These are phyloP conservation scores for Endoconidiophora polonica DNA, from an alignment of 2,329 filamentous ascomycete genomes.

Conservation along the genomic window DNA sequence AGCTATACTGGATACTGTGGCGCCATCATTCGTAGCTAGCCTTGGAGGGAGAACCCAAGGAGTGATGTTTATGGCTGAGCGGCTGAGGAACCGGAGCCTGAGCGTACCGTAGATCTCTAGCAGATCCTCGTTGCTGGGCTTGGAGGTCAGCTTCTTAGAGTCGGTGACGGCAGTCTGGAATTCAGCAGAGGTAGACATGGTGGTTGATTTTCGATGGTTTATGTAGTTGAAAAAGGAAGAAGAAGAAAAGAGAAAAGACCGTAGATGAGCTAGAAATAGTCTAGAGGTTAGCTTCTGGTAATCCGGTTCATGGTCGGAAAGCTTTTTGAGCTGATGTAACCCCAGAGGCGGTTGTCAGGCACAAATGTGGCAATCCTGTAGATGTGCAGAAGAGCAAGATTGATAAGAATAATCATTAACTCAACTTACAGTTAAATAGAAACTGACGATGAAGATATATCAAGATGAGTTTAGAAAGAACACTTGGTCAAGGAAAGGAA, in stretches of 20 bases:
- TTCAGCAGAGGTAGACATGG: constrained; percentile 27
- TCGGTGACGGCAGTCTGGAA: constrained; percentile 43
- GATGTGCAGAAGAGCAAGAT: neutral
- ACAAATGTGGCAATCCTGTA: too few relatives aligned
- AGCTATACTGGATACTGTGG: neutral
- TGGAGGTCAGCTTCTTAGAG: constrained; percentile 49
- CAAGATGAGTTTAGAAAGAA: too few relatives aligned
- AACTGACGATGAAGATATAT: too few relatives aligned
- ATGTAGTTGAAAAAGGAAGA: neutral
- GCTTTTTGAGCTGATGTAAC: too few relatives aligned
- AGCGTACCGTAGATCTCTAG: constrained; percentile 43
- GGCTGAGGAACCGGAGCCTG: neutral
- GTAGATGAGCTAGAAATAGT: neutral
- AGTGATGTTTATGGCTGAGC: neutral
- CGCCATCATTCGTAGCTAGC: neutral
- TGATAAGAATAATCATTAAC: neutral
- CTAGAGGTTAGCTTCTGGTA: neutral
- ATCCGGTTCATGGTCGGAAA: too few relatives aligned
- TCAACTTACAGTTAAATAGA: too few relatives aligned
- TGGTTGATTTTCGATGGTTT: constrained; percentile 15
- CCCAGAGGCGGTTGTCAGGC: too few relatives aligned
- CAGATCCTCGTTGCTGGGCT: constrained; percentile 47
- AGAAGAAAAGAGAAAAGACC: neutral
- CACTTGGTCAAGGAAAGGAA: too few relatives aligned
- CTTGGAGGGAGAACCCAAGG: neutral